phyloP scores from a whole-genome alignment of 805 yeast species.

The Teunomyces panamensis region DNA sequence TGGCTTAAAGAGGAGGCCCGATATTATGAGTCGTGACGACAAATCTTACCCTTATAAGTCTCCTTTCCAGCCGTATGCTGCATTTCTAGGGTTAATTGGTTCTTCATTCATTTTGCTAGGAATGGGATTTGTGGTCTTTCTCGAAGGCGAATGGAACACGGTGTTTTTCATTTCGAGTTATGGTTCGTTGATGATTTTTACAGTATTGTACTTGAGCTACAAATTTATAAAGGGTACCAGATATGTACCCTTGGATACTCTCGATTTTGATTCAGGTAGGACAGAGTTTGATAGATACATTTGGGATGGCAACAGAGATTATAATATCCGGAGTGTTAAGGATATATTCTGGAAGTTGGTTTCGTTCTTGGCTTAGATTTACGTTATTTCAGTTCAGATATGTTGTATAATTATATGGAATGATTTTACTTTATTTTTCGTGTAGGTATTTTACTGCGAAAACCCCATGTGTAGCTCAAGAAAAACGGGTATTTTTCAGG shows the following conservation, averaged over 20 bases:
- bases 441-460: neutral
- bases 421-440: too few relatives aligned
- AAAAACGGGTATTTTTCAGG: neutral
- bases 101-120: slow-evolving; percentile 48
- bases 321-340: slow-evolving; percentile 30
- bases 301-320: slow-evolving; percentile 71
- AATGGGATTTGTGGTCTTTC: slow-evolving; percentile 63
- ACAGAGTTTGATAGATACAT: slow-evolving; percentile 76
- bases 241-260: slow-evolving; percentile 63
- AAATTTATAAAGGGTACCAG: slow-evolving; percentile 60
- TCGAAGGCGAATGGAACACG: slow-evolving; percentile 56
- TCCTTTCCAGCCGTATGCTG: slow-evolving; percentile 67
- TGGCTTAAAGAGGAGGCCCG: slow-evolving; percentile 60
- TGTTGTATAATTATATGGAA: neutral
- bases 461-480: neutral
- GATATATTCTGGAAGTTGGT: slow-evolving; percentile 31
- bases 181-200: slow-evolving; percentile 56
- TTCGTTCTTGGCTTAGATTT: slow-evolving; percentile 30
- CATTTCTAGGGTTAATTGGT: slow-evolving; percentile 59
- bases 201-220: slow-evolving; percentile 50
- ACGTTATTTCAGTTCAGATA: neutral
- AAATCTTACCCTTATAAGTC: slow-evolving; percentile 65
- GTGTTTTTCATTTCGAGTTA: slow-evolving; percentile 64
- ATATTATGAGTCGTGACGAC: slow-evolving; percentile 61
- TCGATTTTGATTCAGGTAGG: slow-evolving; percentile 82